Evolutionary conservation across 169 alveolate genomes (phyloP).

Genomic region (Miamiensis avidus): DNA sequence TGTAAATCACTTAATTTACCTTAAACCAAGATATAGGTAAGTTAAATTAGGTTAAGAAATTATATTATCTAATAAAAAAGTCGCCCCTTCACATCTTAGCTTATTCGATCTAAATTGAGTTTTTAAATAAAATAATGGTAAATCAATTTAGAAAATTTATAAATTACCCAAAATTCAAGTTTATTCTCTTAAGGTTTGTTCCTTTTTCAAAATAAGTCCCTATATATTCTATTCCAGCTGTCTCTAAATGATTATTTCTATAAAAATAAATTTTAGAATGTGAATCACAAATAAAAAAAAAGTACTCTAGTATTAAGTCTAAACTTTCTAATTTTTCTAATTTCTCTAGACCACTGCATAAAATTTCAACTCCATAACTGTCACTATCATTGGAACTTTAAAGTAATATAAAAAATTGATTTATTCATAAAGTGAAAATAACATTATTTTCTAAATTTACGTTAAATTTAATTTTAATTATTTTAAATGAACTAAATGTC

Average conservation of each 20-base stretch:
- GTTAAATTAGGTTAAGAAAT: neutral
- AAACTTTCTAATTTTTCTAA: too few species aligned
- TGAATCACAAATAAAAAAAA: too few species aligned
- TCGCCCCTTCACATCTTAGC: neutral
- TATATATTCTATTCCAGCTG: neutral
- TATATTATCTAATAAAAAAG: neutral
- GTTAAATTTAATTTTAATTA: neutral
- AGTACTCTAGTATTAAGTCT: neutral
- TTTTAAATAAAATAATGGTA: too few species aligned
- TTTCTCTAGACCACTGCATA: neutral
- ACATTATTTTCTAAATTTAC: too few species aligned
- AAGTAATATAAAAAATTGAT: neutral
- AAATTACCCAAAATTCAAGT: neutral
- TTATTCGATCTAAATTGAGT: neutral
- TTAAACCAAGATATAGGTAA: neutral
- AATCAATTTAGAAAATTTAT: too few species aligned
- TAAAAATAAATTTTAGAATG: too few species aligned
- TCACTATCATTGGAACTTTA: neutral
- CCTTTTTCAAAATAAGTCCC: neutral
- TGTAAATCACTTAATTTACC: neutral
- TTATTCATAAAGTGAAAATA: neutral
- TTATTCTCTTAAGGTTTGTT: too few species aligned
- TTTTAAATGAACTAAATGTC: too few species aligned
- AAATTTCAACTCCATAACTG: neutral
- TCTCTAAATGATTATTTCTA: neutral